Conservation (phyloP, 2,329 filamentous ascomycete species). For the Sporothrix schenckii region DNA sequence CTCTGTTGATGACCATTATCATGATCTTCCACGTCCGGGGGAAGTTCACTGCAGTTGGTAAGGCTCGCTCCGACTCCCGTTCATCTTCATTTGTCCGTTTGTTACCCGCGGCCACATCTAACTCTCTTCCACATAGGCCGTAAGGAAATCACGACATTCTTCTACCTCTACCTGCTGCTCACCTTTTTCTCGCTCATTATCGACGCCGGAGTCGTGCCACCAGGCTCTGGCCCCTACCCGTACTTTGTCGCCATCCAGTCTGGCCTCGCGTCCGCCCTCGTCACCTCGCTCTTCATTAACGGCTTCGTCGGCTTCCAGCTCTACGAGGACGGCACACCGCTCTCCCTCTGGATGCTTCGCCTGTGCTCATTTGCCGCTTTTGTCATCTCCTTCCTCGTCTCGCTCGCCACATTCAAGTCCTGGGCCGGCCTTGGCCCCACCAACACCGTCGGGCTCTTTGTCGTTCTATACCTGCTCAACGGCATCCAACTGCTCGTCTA, state of each 20-base stretch:
- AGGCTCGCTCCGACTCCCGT: constrained; percentile 41
- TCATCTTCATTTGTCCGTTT: background rate
- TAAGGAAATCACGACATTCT: constrained; percentile 80
- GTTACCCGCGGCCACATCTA: background rate
- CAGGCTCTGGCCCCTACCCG: constrained; percentile 76
- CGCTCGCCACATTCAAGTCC: constrained; percentile 87
- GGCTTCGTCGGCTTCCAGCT: constrained; percentile 98
- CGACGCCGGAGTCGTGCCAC: constrained; percentile 89
- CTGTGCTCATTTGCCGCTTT: constrained; percentile 79
- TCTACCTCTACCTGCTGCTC: constrained; percentile 92
- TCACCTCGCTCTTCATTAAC: constrained; percentile 90
- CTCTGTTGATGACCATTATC: constrained; percentile 88
- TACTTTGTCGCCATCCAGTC: constrained; percentile 91
- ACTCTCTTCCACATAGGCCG: constrained; percentile 50
- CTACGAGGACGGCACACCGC: constrained; percentile 92
- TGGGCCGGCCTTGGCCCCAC: constrained; percentile 84
- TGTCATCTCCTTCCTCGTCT: constrained; percentile 80
- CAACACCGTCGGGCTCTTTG: constrained; percentile 86
- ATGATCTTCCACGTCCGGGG: constrained; percentile 97
- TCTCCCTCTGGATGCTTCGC: constrained; percentile 92
- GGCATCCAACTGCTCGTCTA: constrained; percentile 86
- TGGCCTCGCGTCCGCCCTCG: constrained; percentile 80
- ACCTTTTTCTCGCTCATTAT: constrained; percentile 87
- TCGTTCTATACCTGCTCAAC: constrained; percentile 89
- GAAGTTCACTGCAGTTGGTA: constrained; percentile 97